Base-by-base conservation (phyloP, 2,329 filamentous ascomycete species). In the Myriosclerotinia scirpicola region DNA sequence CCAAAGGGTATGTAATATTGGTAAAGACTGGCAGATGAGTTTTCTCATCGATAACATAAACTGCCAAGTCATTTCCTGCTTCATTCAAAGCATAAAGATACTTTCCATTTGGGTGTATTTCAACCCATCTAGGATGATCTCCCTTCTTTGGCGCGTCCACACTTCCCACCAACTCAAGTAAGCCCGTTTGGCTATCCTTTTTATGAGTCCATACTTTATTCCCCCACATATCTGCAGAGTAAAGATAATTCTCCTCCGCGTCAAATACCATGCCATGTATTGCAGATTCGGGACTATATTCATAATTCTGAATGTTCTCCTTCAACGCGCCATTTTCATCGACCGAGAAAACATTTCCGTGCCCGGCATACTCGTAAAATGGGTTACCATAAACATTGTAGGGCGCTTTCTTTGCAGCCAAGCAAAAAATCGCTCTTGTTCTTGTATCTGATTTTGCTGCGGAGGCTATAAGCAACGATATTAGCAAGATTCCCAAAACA, bases 1-100 rank as follows among this genome's bases (percentile, higher is more conserved):
- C 91, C 58, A 96, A 82, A 3, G 92, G 91, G 77, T 87, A 96
- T 64, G 85, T 83, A 71, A 89, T 86, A 75, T 90, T 85, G 6
- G 92, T 96, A 79, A 91, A 95, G 22, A 92, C 84, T 15, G 92
- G 92, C 75, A 91, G 80, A 77, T 87, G 89, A 5, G 90, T 91
- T 54, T 81, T 77, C 66, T 87, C 85, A 77, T 95, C 90, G 78
- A 96, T 87, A 71, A 90, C 84, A 78, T 95, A 96, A 73, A 93
- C 90, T 77, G 87, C 92, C 66, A 96, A 80, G 62, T 89, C 83
- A 80, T 96, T 96, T 65, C 92, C 91, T n/a, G 88, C 89, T 79
- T 96, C 92, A 90, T 95, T 96, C 72, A 96, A 83, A 9, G 86
- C 91, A 79, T 96, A 96, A 66, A 96, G 83, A 78, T 92, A 93